Conservation (phyloP, 768 basidiomycete genomes). For the Daedalea quercina region DNA sequence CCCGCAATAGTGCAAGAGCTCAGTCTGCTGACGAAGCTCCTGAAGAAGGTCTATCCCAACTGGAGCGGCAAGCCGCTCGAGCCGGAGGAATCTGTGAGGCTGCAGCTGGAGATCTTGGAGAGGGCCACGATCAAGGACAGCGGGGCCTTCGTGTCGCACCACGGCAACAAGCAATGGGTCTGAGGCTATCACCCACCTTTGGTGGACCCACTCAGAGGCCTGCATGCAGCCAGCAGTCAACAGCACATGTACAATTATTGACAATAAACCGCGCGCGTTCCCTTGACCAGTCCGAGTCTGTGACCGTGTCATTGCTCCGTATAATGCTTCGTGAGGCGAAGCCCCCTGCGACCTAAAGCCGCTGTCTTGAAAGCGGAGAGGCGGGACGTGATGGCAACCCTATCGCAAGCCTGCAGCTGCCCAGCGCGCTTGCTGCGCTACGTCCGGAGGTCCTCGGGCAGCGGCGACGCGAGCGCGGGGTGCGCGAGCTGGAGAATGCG, state of each 20-base stretch:
- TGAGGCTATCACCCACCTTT: neutral
- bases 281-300: too few relatives aligned
- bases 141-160: slow-evolving; percentile 4
- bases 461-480: slow-evolving; percentile 28
- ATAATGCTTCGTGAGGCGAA: too few relatives aligned
- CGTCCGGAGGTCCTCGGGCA: slow-evolving; percentile 63
- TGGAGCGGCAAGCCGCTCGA: slow-evolving; percentile 8
- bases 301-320: too few relatives aligned
- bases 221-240: too few relatives aligned
- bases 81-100: slow-evolving; percentile 9
- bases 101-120: slow-evolving; percentile 9
- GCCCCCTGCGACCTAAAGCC: too few relatives aligned
- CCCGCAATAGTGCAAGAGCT: neutral
- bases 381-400: too few relatives aligned
- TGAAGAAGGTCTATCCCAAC: slow-evolving; percentile 12
- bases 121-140: slow-evolving; percentile 10
- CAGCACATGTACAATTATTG: too few relatives aligned
- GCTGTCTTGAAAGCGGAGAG: too few relatives aligned
- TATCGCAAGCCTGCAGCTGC: too few relatives aligned
- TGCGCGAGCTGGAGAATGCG: slow-evolving; percentile 52
- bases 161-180: neutral
- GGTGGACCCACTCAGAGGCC: too few relatives aligned
- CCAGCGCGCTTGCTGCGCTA: slow-evolving; percentile 59
- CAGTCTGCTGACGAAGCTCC: slow-evolving; percentile 4
- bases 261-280: too few relatives aligned